Percentiles rank a stretch among this genome's conserved stretches.
phyloP scores from a whole-genome alignment of 2,329 filamentous ascomycete species.

The Emmonsia crescens region DNA sequence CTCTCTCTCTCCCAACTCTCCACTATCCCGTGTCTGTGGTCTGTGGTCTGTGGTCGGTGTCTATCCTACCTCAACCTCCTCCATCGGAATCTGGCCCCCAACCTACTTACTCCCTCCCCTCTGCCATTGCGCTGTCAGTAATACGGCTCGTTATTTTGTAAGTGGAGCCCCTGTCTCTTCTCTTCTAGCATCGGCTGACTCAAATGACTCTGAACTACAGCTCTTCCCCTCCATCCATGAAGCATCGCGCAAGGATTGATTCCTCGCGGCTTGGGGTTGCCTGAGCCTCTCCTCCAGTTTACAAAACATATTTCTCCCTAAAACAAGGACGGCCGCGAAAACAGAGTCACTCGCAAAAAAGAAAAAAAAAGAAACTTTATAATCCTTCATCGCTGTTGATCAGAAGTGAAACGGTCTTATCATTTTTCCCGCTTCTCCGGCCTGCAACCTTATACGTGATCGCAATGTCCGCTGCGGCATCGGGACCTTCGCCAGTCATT shows the following conservation, averaged over 20 bases:
- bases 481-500: slow-evolving; percentile 36
- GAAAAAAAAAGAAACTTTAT: neutral
- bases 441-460: neutral
- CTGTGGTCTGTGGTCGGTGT: no score
- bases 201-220: neutral
- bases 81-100: neutral
- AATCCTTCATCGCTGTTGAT: neutral
- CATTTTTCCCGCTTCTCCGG: neutral
- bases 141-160: neutral
- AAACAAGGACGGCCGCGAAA: neutral
- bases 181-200: neutral
- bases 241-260: neutral
- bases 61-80: neutral
- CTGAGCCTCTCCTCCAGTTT: slow-evolving; percentile 1
- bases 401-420: neutral
- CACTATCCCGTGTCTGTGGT: neutral
- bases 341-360: neutral
- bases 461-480: slow-evolving; percentile 37
- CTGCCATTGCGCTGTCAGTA: neutral
- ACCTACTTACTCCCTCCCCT: neutral
- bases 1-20: neutral
- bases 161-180: neutral
- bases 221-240: neutral
- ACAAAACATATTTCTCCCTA: neutral
- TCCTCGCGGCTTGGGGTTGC: neutral